Conservation (phyloP, 2,329 filamentous ascomycete species). For the Colletotrichum salicis region DNA sequence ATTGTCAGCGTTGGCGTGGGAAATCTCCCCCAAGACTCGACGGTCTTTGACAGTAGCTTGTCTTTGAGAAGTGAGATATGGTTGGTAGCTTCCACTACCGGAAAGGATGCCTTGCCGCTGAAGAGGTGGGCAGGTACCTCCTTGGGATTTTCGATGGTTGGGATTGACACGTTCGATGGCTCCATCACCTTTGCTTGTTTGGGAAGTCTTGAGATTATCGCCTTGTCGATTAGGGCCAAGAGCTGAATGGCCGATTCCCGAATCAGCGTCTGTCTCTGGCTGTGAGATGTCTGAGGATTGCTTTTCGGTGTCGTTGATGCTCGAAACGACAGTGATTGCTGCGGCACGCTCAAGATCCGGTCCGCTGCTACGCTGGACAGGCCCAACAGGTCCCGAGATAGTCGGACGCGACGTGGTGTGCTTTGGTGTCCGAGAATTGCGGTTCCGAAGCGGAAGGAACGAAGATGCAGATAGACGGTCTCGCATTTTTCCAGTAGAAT, state of each 20-base stretch:
- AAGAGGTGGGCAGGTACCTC: slow-evolving; percentile 26
- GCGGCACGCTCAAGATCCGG: slow-evolving; percentile 48
- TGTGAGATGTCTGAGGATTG: not conserved
- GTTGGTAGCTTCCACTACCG: not conserved
- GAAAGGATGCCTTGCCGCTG: not conserved
- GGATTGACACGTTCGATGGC: not conserved
- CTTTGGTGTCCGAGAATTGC: not conserved
- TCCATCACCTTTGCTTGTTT: not conserved
- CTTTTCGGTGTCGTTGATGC: slow-evolving; percentile 40
- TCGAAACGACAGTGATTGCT: slow-evolving; percentile 46
- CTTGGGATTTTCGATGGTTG: not conserved
- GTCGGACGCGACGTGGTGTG: not conserved
- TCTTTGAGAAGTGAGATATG: not conserved
- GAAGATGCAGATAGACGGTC: slow-evolving; percentile 27
- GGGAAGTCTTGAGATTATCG: not conserved
- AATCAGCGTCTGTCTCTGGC: not conserved
- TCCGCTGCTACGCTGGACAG: slow-evolving; percentile 50
- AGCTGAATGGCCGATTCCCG: not conserved
- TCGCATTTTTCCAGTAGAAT: slow-evolving; percentile 25
- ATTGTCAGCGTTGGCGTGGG: slow-evolving; percentile 4
- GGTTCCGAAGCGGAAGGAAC: slow-evolving; percentile 20
- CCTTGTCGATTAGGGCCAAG: not conserved
- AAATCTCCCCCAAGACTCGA: slow-evolving; percentile 21
- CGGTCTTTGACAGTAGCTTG: slow-evolving; percentile 10
- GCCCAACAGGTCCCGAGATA: slow-evolving; percentile 51